Conservation (phyloP, 495 filamentous ascomycete species). For the Penicillium samsonianum region DNA sequence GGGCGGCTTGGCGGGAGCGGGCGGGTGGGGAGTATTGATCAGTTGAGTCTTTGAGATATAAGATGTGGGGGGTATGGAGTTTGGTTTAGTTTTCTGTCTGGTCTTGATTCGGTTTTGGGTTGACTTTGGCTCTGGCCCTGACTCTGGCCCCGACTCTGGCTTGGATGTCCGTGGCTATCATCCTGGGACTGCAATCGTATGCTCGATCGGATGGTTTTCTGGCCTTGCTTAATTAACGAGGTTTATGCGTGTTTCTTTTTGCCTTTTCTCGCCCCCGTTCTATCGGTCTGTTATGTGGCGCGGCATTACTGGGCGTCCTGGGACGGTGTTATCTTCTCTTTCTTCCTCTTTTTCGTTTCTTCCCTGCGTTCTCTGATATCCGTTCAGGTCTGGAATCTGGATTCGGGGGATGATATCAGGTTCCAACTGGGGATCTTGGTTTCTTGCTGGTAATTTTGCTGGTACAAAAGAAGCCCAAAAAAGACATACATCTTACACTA, state of each 20-base stretch:
- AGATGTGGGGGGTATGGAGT: not conserved
- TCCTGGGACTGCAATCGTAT: not conserved
- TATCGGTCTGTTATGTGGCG: not conserved
- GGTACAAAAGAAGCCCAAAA: constrained; percentile 12
- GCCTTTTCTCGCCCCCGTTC: not conserved
- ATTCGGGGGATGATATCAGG: not conserved
- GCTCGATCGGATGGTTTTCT: not conserved
- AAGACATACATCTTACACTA: constrained; percentile 17
- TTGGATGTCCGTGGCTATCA: not conserved
- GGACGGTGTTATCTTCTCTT: constrained; percentile 1
- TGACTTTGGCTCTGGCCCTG: not conserved
- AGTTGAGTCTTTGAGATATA: constrained; percentile 56
- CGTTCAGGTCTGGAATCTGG: not conserved
- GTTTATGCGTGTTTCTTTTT: not conserved
- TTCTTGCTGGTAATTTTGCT: constrained; percentile 7
- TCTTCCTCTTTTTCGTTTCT: constrained; percentile 5
- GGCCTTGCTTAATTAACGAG: not conserved
- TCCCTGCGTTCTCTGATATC: not conserved
- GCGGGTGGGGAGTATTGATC: constrained; percentile 61
- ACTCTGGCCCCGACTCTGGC: not conserved
- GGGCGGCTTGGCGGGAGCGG: constrained; percentile 55
- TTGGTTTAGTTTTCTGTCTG: not conserved
- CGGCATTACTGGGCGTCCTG: not conserved
- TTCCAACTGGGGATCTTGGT: not conserved
- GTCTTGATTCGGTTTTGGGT: not conserved